Base-by-base conservation (phyloP, 2,329 filamentous ascomycete genomes). In the Trichoderma hamatum region DNA sequence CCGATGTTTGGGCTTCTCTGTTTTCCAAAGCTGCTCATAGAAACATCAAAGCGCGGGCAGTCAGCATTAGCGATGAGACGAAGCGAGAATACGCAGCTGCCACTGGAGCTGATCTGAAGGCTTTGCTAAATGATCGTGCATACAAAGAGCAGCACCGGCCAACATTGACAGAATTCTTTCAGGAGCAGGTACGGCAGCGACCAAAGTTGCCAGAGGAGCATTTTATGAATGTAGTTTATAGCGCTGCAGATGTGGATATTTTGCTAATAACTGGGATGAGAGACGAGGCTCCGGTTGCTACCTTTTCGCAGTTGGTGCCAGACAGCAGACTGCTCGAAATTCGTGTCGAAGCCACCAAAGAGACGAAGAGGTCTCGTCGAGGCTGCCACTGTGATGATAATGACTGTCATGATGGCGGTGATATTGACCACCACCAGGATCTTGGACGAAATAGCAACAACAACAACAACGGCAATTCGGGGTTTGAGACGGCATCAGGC, bases 231-330 rank as follows among this genome's bases (percentile, higher is more conserved):
- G 76, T 84, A 2, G 83, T 89, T 3, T 21, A 78, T 39, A 68
- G 71, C 14, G 79, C 81, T 6, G 71, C 13, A 61, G 81, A 81
- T 75, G 78, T 81, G 2, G 84, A 89, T 68, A 85, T 89, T 59
- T 76, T 90, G 54, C 69, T 90, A 0, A 85, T 91, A 71, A 90
- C 88, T 0, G 88, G 88, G 0, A 86, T 90, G 84, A 84, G 87
- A 80, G 88, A 91, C 60, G 78, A 85, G 59, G 84, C 86, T 5
- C 88, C 88, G 0, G 81, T 89, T 13, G 78, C 85, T 70, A 52
- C 71, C 14, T 83, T 88, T 0, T 85, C 84, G n/a, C 83, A 85
- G 78, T 73, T 89, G 28, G 84, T 88, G 13, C 82, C 86, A 60
- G 75, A 81, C 1, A 84, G 79, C 70, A 85, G 79, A 71, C 69